Evolutionary conservation across 164 flowering plant genomes (phyloP).

Genomic region (Nymphaea colorata): DNA sequence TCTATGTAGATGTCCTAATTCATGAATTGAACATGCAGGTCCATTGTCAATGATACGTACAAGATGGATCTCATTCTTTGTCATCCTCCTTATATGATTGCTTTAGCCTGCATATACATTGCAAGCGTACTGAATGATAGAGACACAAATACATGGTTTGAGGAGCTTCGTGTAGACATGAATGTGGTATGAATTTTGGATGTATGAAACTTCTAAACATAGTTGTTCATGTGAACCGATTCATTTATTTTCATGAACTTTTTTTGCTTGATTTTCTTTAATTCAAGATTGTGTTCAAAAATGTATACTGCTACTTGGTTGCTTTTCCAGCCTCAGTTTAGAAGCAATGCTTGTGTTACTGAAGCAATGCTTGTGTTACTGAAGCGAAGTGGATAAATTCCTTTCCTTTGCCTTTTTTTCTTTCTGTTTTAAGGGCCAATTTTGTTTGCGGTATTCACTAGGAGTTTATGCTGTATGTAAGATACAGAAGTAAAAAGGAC

Average conservation of each 20-base stretch:
- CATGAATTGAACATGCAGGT: slow-evolving; percentile 31
- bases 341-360: too few species aligned
- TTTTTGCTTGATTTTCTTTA: neutral
- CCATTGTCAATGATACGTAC: slow-evolving; percentile 83
- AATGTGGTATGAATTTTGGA: slow-evolving; percentile 37
- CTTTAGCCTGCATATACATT: slow-evolving; percentile 87
- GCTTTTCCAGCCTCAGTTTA: neutral
- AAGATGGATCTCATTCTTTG: slow-evolving; percentile 89
- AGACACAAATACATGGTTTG: slow-evolving; percentile 91
- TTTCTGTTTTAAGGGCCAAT: too few species aligned
- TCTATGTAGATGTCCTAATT: neutral
- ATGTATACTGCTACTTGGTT: neutral
- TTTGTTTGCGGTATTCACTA: neutral
- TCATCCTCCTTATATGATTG: slow-evolving; percentile 84
- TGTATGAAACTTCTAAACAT: neutral
- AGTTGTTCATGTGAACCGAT: neutral
- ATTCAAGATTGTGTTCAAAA: neutral
- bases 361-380: too few species aligned
- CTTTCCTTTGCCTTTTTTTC: too few species aligned
- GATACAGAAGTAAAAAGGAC: neutral
- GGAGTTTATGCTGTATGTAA: too few species aligned
- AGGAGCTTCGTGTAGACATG: slow-evolving; percentile 98
- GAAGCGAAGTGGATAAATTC: too few species aligned
- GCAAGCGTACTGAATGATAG: slow-evolving; percentile 77
- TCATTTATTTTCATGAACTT: neutral